Percentiles rank a stretch among this genome's conserved stretches.
These are phyloP conservation scores for Solanum bulbocastanum DNA, from an alignment of 257 asterid genomes.

Conservation along the genomic window DNA sequence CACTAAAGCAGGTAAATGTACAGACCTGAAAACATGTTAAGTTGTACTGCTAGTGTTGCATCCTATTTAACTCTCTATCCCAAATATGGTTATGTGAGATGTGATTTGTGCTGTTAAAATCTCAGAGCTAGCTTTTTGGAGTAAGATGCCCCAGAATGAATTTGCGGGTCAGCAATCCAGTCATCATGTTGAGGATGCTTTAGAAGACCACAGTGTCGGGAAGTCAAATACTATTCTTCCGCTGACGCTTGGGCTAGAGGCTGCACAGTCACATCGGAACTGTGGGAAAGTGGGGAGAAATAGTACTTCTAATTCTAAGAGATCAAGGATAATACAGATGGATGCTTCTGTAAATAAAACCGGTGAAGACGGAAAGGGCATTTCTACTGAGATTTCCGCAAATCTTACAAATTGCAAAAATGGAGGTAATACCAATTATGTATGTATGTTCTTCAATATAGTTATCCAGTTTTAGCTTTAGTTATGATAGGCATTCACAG, in stretches of 20 bases:
- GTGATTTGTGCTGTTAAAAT: conserved; percentile 23
- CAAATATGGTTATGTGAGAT: conserved; percentile 22
- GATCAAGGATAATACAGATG: conserved; percentile 39
- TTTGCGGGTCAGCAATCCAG: conserved; percentile 25
- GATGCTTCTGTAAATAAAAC: conserved; percentile 32
- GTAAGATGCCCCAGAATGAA: conserved; percentile 30
- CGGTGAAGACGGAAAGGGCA: conserved; percentile 33
- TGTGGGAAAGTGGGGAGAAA: conserved; percentile 42
- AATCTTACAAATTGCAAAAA: conserved; percentile 30
- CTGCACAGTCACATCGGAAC: conserved; percentile 26
- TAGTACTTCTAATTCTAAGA: conserved; percentile 39
- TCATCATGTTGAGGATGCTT: conserved; percentile 12
- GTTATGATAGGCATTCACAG: neutral
- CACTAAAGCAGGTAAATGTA: neutral
- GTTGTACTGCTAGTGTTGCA: neutral
- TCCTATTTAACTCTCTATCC: neutral
- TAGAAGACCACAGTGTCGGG: conserved; percentile 22
- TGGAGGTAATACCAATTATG: conserved; percentile 31
- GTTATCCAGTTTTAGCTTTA: neutral
- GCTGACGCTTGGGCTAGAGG: conserved; percentile 22
- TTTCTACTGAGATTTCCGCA: conserved; percentile 28
- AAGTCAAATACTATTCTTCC: conserved; percentile 18
- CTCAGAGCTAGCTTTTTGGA: conserved; percentile 33
- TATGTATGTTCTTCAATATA: neutral
- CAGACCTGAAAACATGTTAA: neutral